Evolutionary conservation across 768 basidiomycete genomes (phyloP), one percentile per base, ranked within the genome.

Genomic region (Suillus hirtellus): DNA sequence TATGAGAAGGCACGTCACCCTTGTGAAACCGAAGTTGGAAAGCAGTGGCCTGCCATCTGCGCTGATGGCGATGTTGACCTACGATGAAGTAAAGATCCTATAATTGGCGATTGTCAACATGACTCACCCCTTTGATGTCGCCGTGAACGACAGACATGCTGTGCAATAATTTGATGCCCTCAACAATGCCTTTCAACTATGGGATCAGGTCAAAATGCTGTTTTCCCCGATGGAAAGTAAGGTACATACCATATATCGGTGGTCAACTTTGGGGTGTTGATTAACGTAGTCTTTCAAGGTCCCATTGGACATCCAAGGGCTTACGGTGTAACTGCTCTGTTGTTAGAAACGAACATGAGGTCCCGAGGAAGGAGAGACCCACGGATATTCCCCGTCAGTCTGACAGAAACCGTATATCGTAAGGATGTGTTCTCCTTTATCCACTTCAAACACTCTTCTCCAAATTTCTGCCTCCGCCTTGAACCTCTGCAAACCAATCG

Each of bases 341-440:
- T 6, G 34, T 73, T 6, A 69, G 52, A 40, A 40, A 21, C 7
- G 52, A 47, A 63, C 0, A 19, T 44, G 7, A 17, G 10, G 50
- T 14, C 11, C 34, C 7, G 19, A 62, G 19, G 6, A 14, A n/a
- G 60, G 8, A 61, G 21, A 34, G 31, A 44, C 80, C 53, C 67
- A 85, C 80, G 85, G 85, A 61, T 81, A 85, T 17, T 84, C 85
- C 0, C 84, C 83, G 65, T 86, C 84, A 21, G 74, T 75, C 64
- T 82, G 82, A 60, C 82, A 81, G 64, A 83, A 85, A 0, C 85
- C 85, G 64, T 84, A 86, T 63, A 87, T 84, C 0, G 85, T 84
- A 2, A 87, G 76, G 59, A 85, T 83, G 59, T 84, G 78, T 42
- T 72, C 74, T 27, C 85, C 85, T 52, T 74, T 76, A 63, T 86